These are phyloP conservation scores for Boletus pseudopeckii DNA, from an alignment of 768 basidiomycete genomes.

Conservation along the genomic window DNA sequence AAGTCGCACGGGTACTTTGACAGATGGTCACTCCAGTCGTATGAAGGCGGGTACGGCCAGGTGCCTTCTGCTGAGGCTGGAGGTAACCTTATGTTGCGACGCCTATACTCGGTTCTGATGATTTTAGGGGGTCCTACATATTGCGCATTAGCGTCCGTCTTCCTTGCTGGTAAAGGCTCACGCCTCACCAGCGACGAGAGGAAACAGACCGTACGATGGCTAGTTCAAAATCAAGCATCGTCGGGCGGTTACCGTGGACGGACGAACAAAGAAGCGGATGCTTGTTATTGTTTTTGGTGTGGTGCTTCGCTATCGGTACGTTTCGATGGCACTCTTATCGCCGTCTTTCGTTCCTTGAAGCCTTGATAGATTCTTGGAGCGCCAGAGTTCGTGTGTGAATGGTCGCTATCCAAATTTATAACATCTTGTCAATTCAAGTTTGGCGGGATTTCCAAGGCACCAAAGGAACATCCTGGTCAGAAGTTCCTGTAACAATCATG, in stretches of 20 bases:
- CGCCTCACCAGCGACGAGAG: conserved; percentile 38
- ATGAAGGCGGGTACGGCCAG: conserved; percentile 93
- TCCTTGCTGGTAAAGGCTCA: conserved; percentile 40
- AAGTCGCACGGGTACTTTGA: neutral
- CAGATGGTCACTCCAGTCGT: conserved; percentile 51
- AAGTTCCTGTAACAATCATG: neutral
- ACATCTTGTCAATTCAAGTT: conserved; percentile 79
- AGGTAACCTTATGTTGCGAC: conserved; percentile 45
- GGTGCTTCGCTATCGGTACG: conserved; percentile 74
- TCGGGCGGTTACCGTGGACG: conserved; percentile 86
- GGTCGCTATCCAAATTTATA: conserved; percentile 60
- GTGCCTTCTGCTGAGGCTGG: conserved; percentile 79
- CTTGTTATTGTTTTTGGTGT: conserved; percentile 98
- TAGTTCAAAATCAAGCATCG: conserved; percentile 59
- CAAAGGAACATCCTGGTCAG: conserved; percentile 75
- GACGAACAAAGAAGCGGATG: conserved; percentile 83
- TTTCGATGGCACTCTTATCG: neutral
- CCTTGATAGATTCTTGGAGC: conserved; percentile 63
- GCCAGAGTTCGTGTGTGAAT: conserved; percentile 51
- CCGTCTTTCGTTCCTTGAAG: neutral
- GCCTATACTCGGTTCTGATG: neutral
- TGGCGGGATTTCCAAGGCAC: conserved; percentile 86
- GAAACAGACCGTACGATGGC: conserved; percentile 67
- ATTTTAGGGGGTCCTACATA: conserved; percentile 86
- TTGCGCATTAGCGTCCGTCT: conserved; percentile 76